phyloP scores from a whole-genome alignment of 2,329 filamentous ascomycete species.

The Cryphonectria radicalis region DNA sequence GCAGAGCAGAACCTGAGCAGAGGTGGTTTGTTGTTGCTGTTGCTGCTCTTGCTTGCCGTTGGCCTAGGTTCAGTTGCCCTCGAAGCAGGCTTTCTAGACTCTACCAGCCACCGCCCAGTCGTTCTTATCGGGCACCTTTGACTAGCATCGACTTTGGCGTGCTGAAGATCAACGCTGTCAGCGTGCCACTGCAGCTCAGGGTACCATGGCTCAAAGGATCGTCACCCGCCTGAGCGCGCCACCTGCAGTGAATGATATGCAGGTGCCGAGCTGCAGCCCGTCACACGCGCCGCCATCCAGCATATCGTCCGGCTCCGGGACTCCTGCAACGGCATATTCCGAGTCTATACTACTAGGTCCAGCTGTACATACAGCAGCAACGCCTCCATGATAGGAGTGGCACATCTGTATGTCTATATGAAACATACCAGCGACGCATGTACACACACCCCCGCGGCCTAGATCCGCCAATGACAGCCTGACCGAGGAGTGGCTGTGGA shows the following conservation, averaged over 20 bases:
- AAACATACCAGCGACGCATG: constrained; percentile 10
- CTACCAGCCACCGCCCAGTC: not conserved
- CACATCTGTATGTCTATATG: not conserved
- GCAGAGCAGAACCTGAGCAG: not conserved
- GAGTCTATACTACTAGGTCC: not conserved
- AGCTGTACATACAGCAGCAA: not conserved
- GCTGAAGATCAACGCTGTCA: not conserved
- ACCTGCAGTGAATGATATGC: constrained; percentile 10
- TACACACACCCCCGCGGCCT: not conserved
- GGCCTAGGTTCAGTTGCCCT: not conserved
- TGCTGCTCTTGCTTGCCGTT: not conserved
- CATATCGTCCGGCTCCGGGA: not conserved
- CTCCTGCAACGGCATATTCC: not conserved
- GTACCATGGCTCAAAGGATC: not conserved
- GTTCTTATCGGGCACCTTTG: not conserved
- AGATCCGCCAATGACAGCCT: constrained; percentile 35
- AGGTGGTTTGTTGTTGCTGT: not conserved
- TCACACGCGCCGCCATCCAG: not conserved
- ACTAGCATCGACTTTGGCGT: not conserved
- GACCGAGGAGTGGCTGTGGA: not conserved
- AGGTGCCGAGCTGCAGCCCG: not conserved
- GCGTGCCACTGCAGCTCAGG: not conserved
- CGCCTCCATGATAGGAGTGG: not conserved
- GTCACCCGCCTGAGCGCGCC: constrained; percentile 10
- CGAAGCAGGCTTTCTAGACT: not conserved